Percentiles rank a stretch among this genome's conserved stretches.
Conservation (phyloP, 768 basidiomycete genomes). For the Cyclocybe aegerita region DNA sequence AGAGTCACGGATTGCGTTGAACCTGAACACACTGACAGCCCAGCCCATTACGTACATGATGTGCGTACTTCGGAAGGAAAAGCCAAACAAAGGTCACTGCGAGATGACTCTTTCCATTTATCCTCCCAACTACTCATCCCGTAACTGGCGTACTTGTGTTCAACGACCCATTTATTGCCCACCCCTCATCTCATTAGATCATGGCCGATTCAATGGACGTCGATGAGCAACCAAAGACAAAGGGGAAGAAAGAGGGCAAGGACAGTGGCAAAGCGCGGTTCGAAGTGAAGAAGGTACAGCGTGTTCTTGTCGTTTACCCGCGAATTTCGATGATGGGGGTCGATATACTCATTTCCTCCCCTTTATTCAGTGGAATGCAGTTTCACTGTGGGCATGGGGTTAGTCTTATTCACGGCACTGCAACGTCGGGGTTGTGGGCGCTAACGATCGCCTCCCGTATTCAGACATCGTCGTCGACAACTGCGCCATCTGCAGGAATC, state of each 20-base stretch:
- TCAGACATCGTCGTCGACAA: constrained; percentile 98
- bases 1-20: too few relatives aligned
- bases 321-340: not conserved
- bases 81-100: not conserved
- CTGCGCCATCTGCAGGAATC: constrained; percentile 99
- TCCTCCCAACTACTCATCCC: not conserved
- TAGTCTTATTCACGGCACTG: not conserved
- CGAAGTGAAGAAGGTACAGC: constrained; percentile 95
- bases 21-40: too few relatives aligned
- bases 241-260: constrained; percentile 55
- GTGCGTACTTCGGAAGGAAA: too few relatives aligned
- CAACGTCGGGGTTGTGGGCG: constrained; percentile 6
- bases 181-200: constrained; percentile 1
- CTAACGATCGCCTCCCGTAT: constrained; percentile 8
- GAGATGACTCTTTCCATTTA: not conserved
- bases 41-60: too few relatives aligned
- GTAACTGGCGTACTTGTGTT: not conserved
- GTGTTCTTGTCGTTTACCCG: not conserved
- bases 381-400: constrained; percentile 99
- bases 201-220: constrained; percentile 69
- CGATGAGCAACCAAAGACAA: constrained; percentile 43
- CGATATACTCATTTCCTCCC: not conserved
- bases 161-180: not conserved
- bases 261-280: constrained; percentile 76
- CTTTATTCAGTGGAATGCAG: constrained; percentile 88